Evolutionary conservation across 306 rosid genomes (phyloP), one percentile per base, ranked within the genome.

Genomic region (Cucurbita pepo): DNA sequence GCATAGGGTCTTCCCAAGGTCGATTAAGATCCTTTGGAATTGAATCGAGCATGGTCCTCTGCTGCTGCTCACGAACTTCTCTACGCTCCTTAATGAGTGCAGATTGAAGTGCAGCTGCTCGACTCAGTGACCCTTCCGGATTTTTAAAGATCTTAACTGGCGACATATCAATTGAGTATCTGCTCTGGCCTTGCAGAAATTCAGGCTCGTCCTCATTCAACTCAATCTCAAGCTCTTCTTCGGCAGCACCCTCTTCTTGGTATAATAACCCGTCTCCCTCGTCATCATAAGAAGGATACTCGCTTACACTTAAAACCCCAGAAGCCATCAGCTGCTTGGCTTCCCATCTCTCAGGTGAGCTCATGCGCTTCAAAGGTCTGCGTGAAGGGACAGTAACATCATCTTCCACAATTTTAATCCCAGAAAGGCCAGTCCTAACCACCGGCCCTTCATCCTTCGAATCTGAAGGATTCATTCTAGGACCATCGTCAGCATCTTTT

Each of bases 1-100:
- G 97, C 97, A 91, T 87, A 45, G 97, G 97, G 43, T 91, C 96
- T 86, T 91, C 96, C 97, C 93, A 91, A 16, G 97, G 97, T 16
- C 97, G 96, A 91, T 91, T 91, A 44, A 91, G 93, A 89, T 91
- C 97, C 88, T 91, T 90, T 10, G 92, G 97, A 44, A 90, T 90
- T 37, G 97, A 90, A 73, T 90, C 95, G 0, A 90, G 87, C 97
- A 91, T 88, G 21, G 97, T 88, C 41, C 97, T 81, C 70, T 91
- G 97, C 65, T 91, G 93, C 30, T 87, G 96, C 80, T 89, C 97
- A 40, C 96, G 80, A 15, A 91, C 97, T 84, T 91, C 97, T 76
- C 97, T 87, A 22, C 97, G 89, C 84, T 91, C 97, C 84, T 91
- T 88, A 69, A 88, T 91, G 56, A 91, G 96, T 3, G 97, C 96